phyloP scores from a whole-genome alignment of 78 protist genomes.

The Emiliania huxleyi region DNA sequence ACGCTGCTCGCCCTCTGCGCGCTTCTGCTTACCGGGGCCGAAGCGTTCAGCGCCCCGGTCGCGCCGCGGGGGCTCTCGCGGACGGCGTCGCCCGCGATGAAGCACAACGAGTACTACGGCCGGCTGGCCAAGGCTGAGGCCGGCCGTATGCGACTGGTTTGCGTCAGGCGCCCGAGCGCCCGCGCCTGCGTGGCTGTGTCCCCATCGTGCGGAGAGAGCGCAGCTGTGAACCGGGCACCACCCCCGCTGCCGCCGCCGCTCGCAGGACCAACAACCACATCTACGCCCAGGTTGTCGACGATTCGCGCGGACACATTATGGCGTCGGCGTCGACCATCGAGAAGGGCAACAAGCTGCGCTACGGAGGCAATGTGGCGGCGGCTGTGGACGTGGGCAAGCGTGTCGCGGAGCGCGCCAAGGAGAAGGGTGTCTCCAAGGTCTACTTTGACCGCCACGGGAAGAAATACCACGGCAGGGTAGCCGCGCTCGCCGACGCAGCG shows the following conservation, averaged over 20 bases:
- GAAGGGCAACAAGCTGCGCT: background rate
- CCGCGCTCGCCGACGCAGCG: conserved; percentile 27
- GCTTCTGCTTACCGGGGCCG: background rate
- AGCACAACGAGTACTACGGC: background rate
- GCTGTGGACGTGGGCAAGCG: background rate
- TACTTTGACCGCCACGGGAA: conserved; percentile 38
- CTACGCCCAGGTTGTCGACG: conserved; percentile 30
- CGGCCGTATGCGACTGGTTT: background rate
- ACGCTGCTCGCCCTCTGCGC: too few relatives aligned
- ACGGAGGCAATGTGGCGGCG: background rate
- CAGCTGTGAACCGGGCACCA: too few relatives aligned
- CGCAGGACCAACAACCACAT: conserved; percentile 39
- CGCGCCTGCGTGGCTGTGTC: background rate
- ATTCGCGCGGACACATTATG: background rate
- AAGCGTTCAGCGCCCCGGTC: background rate
- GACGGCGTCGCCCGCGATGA: background rate
- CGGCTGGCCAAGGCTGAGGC: background rate
- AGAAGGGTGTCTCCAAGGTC: conserved; percentile 14
- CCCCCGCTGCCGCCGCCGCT: background rate
- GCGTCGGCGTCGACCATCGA: conserved; percentile 13
- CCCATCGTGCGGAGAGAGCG: too few relatives aligned
- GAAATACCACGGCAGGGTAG: conserved; percentile 34
- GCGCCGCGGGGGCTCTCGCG: background rate
- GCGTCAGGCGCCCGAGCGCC: background rate
- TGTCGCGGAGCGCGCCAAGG: conserved; percentile 17